Base-by-base conservation (phyloP, 129 eudicot genomes). In the Saussurea involucrata region DNA sequence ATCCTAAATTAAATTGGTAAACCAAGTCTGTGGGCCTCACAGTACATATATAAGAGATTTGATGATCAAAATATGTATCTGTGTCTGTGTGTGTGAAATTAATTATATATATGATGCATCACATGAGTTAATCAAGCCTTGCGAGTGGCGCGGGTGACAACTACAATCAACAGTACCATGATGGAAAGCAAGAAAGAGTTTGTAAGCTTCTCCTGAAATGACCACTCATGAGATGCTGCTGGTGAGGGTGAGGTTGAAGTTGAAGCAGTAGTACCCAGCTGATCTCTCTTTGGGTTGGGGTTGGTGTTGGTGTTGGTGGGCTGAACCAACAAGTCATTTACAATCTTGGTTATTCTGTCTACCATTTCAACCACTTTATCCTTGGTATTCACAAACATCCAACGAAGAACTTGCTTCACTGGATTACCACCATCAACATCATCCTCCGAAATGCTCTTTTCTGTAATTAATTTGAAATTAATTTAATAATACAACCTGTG, bases 131-230 rank as follows among this genome's bases (percentile, higher is more conserved):
- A 72, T 21, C 82, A 87, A 32, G 88, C 82, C 49, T 63, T 76
- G 42, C 64, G 46, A 7, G 86, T 76, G 44, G 92, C 89, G 82
- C 81, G 58, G 58, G 58, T 68, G 65, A 93, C 86, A 5, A 88
- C 91, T 8, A 90, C 98, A 57, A 90, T 79, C 68, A 93, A 78
- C 68, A 90, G 77, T 73, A 93, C 92, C 66, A 90, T 73, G 8
- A 88, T 27, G 1, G 97, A 83, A 37, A 93, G 90, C 64, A 87
- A 34, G 83, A 93, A 83, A 9, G 95, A 84, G 69, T 86, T 78
- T 58, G 66, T 80, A 70, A 90, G 83, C 74, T 73, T 88, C 53
- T 85, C 88, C 8, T 86, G 81, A 61, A 93, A 82, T n/a, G n/a
- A n/a, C n/a, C n/a, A n/a, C 53, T 85, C 88, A 6, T 86, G 81